Percentiles rank a stretch among this genome's conserved stretches.
These are phyloP conservation scores for Helotiales sp. DNA, from an alignment of 2,329 filamentous ascomycete genomes.

Conservation along the genomic window DNA sequence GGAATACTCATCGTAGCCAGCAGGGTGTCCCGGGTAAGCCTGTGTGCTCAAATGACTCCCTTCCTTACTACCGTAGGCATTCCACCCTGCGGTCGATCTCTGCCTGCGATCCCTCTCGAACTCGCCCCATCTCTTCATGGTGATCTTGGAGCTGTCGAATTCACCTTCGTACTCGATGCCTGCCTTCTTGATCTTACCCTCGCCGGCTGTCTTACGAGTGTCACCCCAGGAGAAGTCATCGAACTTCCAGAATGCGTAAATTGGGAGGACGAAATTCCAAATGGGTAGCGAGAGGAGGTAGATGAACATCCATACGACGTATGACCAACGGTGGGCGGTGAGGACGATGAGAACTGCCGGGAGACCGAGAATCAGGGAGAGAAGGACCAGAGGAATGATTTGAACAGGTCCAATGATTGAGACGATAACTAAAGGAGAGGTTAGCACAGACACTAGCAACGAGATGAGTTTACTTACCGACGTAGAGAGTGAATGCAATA, in stretches of 20 bases:
- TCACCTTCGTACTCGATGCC: conserved; percentile 90
- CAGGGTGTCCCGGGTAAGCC: conserved; percentile 11
- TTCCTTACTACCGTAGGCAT: conserved; percentile 11
- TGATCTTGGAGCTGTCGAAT: conserved; percentile 98
- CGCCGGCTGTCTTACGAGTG: conserved; percentile 91
- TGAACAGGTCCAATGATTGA: conserved; percentile 83
- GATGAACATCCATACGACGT: conserved; percentile 96
- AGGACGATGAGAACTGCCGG: conserved; percentile 90
- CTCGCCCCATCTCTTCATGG: conserved; percentile 98
- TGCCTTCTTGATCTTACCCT: conserved; percentile 79
- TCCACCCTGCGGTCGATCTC: conserved; percentile 17
- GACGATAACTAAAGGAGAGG: conserved; percentile 67
- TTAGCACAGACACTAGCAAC: conserved; percentile 25
- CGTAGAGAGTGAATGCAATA: conserved; percentile 95
- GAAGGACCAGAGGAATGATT: conserved; percentile 86
- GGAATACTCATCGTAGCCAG: conserved; percentile 21
- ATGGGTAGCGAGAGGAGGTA: conserved; percentile 91
- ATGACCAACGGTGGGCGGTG: conserved; percentile 90
- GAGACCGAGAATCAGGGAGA: conserved; percentile 90
- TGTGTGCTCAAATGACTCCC: conserved; percentile 8
- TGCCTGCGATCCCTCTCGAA: conserved; percentile 74
- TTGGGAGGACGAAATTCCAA: conserved; percentile 96
- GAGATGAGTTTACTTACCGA: conserved; percentile 65
- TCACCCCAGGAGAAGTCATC: conserved; percentile 99
- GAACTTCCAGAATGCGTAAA: conserved; percentile 99